Percentiles rank a stretch among this genome's conserved stretches.
phyloP scores from a whole-genome alignment of 2,329 filamentous ascomycete species.

The Zalaria obscura region DNA sequence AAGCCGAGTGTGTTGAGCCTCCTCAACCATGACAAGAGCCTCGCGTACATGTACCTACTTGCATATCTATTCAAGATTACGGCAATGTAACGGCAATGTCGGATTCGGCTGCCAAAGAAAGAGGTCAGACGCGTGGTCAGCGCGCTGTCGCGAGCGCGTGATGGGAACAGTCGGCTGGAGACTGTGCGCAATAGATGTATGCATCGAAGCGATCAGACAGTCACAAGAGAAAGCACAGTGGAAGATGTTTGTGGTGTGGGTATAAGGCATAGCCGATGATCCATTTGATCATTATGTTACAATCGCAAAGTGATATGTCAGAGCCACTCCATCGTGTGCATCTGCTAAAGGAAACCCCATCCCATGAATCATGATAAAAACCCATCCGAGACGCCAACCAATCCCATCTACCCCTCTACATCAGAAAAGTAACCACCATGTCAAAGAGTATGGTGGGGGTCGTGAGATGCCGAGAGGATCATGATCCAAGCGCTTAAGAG shows the following conservation, averaged over 20 bases:
- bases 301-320: constrained; percentile 20
- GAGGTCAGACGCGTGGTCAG: no score
- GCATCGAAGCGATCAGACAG: neutral
- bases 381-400: constrained; percentile 6
- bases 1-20: no score
- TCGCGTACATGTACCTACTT: no score
- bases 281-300: constrained; percentile 23
- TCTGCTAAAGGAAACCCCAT: constrained; percentile 7
- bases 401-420: constrained; percentile 6
- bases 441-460: constrained; percentile 4
- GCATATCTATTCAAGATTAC: no score
- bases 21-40: no score
- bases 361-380: constrained; percentile 8
- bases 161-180: no score
- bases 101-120: no score
- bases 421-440: constrained; percentile 1
- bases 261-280: neutral
- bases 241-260: constrained; percentile 1
- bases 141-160: no score
- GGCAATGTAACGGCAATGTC: no score
- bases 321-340: constrained; percentile 4
- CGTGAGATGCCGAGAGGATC: constrained; percentile 10
- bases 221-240: neutral
- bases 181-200: no score
- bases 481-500: constrained; percentile 25